Base-by-base conservation (phyloP, 1,139 yeast genomes). In the Candida neerlandica region DNA sequence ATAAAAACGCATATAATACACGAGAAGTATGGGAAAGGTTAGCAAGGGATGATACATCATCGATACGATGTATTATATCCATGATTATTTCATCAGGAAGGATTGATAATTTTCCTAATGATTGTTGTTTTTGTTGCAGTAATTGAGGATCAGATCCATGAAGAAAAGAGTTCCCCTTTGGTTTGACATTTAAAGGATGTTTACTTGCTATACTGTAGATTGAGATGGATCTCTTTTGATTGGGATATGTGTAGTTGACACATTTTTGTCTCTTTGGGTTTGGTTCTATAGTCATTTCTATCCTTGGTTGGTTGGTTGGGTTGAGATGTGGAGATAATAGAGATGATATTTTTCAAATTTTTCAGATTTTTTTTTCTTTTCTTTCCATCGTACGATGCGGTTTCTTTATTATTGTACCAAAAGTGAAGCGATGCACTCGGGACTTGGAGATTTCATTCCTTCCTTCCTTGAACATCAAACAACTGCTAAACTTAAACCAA, bases 101-200 rank as follows among this genome's bases (percentile, higher is more conserved):
- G 1, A 51, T 47, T 0, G 75, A 63, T 26, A 88, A 73, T 7
- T 60, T 51, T 0, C 96, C 96, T 63, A 86, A 70, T 27, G 51
- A 48, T 1, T 56, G 45, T 38, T 76, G 72, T 26, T 66, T 58
- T 5, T 60, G 56, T 35, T 76, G 66, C 14, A 67, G 58, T 5
- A 56, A 49, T 1, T 60, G 58, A 4, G 58, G 54, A 16, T 56
- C 51, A 45, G 62, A 52, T 49, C 65, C 52, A 14, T 21, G 29
- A 18, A 75, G 56, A 43, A 66, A 61, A 18, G 76, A 75, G 59
- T 89, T 89, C 3, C 96, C 96, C 39, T 78, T 70, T 0, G 96
- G 96, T 56, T 80, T 82, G 18, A 89, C 86, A 49, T 87, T 86
- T 32, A 88, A 68, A 0, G 96, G 96, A 59, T 89, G 96, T 44